Conservation (phyloP, 139 green algal genomes). For the Coelastrella sp. region DNA sequence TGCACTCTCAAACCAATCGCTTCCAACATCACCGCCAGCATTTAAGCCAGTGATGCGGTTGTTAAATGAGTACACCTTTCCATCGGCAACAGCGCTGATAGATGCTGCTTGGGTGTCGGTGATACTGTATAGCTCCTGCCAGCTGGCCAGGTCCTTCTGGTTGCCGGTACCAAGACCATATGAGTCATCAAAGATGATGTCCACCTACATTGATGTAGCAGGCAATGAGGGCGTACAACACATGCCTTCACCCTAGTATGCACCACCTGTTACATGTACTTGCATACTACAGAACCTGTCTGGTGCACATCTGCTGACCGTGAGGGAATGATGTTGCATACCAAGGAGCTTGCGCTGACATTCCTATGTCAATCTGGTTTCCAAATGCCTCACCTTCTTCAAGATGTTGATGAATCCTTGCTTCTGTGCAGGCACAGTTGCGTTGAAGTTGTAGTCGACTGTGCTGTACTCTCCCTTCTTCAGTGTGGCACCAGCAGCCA, state of each 20-base stretch:
- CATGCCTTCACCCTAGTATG: no score
- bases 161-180: constrained; percentile 13
- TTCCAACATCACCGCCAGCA: neutral
- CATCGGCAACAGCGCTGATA: constrained; percentile 4
- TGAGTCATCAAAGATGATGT: constrained; percentile 28
- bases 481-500: neutral
- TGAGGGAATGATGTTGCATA: neutral
- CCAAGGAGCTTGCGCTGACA: no score
- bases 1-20: constrained; percentile 83
- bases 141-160: constrained; percentile 43
- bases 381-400: neutral
- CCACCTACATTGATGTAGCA: neutral
- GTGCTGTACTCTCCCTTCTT: neutral
- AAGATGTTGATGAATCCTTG: constrained; percentile 21
- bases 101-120: neutral
- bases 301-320: neutral
- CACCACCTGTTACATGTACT: no score
- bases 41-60: neutral
- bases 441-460: constrained; percentile 35
- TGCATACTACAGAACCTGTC: neutral
- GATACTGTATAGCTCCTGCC: constrained; percentile 21
- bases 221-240: no score
- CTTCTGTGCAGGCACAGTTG: constrained; percentile 4
- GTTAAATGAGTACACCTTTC: constrained; percentile 35
- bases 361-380: no score